Evolutionary conservation across 2,329 filamentous ascomycete genomes (phyloP).

Genomic region (Cladobotryum mycophilum): DNA sequence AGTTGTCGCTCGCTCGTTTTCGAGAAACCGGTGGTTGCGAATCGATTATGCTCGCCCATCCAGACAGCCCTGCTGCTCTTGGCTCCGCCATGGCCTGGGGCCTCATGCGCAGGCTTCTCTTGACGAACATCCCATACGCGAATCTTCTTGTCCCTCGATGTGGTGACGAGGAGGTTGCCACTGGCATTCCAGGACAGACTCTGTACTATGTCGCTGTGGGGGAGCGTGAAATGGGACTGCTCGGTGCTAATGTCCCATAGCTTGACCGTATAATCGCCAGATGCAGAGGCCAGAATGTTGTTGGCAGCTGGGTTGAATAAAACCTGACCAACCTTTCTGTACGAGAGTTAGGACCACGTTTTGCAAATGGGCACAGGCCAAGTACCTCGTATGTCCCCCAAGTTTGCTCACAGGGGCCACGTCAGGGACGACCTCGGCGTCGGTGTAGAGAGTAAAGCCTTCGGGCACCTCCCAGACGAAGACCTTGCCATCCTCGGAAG

Average conservation of each 20-base stretch:
- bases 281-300: constrained; percentile 90
- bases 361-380: constrained; percentile 1
- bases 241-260: constrained; percentile 88
- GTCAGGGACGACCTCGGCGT: constrained; percentile 77
- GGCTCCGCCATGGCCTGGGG: constrained; percentile 78
- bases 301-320: constrained; percentile 96
- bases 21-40: constrained; percentile 95
- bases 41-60: constrained; percentile 94
- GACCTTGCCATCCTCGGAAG: constrained; percentile 93
- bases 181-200: constrained; percentile 93
- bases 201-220: constrained; percentile 88
- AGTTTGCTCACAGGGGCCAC: constrained; percentile 77
- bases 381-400: constrained; percentile 76
- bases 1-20: constrained; percentile 97
- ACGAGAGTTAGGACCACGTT: constrained; percentile 13
- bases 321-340: constrained; percentile 93
- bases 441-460: constrained; percentile 75
- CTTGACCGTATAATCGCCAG: constrained; percentile 91
- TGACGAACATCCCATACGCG: constrained; percentile 96
- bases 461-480: constrained; percentile 94
- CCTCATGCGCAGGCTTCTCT: constrained; percentile 79
- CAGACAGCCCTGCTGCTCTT: constrained; percentile 97
- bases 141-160: constrained; percentile 96
- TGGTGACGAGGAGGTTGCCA: constrained; percentile 80
- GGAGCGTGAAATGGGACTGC: constrained; percentile 66